phyloP scores from a whole-genome alignment of 148 eudicot species.

The Fagopyrum esculentum region DNA sequence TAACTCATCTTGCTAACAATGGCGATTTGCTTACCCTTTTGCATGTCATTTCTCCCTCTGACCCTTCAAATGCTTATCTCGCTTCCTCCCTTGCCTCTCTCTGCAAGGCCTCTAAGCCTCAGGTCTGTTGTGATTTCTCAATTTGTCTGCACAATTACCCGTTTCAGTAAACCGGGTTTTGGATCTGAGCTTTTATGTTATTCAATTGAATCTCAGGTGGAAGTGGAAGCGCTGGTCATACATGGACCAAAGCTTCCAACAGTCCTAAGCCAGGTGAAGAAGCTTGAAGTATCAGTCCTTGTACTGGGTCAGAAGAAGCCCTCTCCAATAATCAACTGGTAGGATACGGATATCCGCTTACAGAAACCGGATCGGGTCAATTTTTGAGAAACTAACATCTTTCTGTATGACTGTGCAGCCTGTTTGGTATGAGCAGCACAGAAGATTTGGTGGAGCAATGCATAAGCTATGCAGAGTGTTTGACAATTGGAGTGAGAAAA shows the following conservation, averaged over 20 bases:
- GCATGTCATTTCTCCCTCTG: constrained; percentile 37
- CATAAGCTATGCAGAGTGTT: constrained; percentile 74
- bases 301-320: constrained; percentile 66
- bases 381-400: too few relatives aligned
- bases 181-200: too few relatives aligned
- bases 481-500: constrained; percentile 85
- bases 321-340: constrained; percentile 54
- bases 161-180: too few relatives aligned
- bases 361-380: too few relatives aligned
- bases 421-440: constrained; percentile 61
- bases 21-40: constrained; percentile 84
- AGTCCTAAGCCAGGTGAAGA: constrained; percentile 46
- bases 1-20: constrained; percentile 74
- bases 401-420: constrained; percentile 27
- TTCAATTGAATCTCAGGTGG: constrained; percentile 22
- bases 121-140: constrained; percentile 33
- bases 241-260: constrained; percentile 42
- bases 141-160: too few relatives aligned
- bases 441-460: constrained; percentile 90
- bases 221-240: constrained; percentile 42
- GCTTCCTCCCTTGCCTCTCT: constrained; percentile 77
- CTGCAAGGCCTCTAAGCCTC: constrained; percentile 85
- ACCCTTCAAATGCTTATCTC: constrained; percentile 28
- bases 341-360: constrained; percentile 7
- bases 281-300: constrained; percentile 42